Conservation (phyloP, 768 basidiomycete species). For the Xerocomellus intermedius region DNA sequence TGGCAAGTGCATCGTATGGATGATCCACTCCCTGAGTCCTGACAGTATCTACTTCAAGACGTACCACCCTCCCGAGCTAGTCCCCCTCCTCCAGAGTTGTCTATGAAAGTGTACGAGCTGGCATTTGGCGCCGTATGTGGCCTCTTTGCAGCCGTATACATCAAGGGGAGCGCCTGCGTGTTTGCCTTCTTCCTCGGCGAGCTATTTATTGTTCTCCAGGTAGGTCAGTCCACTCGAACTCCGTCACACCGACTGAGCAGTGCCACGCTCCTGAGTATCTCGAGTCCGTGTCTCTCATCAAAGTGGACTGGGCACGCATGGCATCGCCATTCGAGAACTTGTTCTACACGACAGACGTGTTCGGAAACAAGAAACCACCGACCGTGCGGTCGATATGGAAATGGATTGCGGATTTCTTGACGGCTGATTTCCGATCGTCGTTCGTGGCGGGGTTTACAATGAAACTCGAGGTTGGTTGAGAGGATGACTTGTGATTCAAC, state of each 20-base stretch:
- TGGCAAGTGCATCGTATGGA: conserved; percentile 34
- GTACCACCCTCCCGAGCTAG: conserved; percentile 7
- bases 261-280: conserved; percentile 60
- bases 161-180: conserved; percentile 87
- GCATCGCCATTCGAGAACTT: conserved; percentile 66
- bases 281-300: conserved; percentile 65
- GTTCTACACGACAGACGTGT: conserved; percentile 63
- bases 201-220: conserved; percentile 88
- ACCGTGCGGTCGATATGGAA: conserved; percentile 64
- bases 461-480: conserved; percentile 77
- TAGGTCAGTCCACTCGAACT: conserved; percentile 31
- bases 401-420: conserved; percentile 76
- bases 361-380: conserved; percentile 56
- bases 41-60: conserved; percentile 9
- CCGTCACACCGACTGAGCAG: neutral
- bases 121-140: conserved; percentile 88
- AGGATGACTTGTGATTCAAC: neutral
- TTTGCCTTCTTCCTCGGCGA: conserved; percentile 82
- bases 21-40: neutral
- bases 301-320: conserved; percentile 76
- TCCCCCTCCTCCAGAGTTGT: conserved; percentile 52
- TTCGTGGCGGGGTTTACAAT: conserved; percentile 83
- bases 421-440: conserved; percentile 90
- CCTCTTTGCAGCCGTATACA: conserved; percentile 86
- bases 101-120: conserved; percentile 77